Evolutionary conservation across 2,329 filamentous ascomycete species (phyloP).

Genomic region (Phyllosticta capitalensis): DNA sequence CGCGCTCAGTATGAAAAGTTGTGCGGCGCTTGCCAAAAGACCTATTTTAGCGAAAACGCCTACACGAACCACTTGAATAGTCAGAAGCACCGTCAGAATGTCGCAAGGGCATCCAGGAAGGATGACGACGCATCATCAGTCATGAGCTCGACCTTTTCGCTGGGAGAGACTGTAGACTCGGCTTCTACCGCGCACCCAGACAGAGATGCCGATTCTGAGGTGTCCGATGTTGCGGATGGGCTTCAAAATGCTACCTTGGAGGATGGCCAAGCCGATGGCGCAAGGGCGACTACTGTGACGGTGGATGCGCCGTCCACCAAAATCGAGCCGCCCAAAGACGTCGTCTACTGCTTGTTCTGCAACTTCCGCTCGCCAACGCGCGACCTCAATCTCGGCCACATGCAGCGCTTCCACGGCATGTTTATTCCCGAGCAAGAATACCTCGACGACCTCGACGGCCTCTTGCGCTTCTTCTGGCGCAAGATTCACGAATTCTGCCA

Average conservation of each 20-base stretch:
- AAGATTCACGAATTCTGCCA: slow-evolving; percentile 74
- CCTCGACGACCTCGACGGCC: slow-evolving; percentile 69
- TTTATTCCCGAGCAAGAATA: slow-evolving; percentile 88
- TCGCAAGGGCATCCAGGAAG: slow-evolving; percentile 31
- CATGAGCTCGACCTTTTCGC: slow-evolving; percentile 82
- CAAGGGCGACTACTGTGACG: slow-evolving; percentile 19
- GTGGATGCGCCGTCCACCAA: slow-evolving; percentile 32
- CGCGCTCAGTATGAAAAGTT: slow-evolving; percentile 80
- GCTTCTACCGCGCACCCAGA: slow-evolving; percentile 44
- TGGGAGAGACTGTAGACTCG: slow-evolving; percentile 66
- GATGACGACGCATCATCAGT: slow-evolving; percentile 71
- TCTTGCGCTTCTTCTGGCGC: slow-evolving; percentile 67
- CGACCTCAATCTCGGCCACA: slow-evolving; percentile 72
- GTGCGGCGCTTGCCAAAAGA: slow-evolving; percentile 78
- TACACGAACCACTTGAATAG: slow-evolving; percentile 87
- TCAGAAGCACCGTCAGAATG: slow-evolving; percentile 73
- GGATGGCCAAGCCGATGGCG: slow-evolving; percentile 39
- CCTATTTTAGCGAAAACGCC: slow-evolving; percentile 93
- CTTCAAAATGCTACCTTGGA: slow-evolving; percentile 56
- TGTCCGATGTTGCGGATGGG: slow-evolving; percentile 66
- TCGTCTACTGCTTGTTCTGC: slow-evolving; percentile 73
- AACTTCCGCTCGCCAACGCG: slow-evolving; percentile 71
- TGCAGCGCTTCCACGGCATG: slow-evolving; percentile 89
- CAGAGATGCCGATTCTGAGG: slow-evolving; percentile 62
- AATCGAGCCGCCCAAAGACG: slow-evolving; percentile 22